Conservation (phyloP, 306 rosid species). For the Corylus americana region DNA sequence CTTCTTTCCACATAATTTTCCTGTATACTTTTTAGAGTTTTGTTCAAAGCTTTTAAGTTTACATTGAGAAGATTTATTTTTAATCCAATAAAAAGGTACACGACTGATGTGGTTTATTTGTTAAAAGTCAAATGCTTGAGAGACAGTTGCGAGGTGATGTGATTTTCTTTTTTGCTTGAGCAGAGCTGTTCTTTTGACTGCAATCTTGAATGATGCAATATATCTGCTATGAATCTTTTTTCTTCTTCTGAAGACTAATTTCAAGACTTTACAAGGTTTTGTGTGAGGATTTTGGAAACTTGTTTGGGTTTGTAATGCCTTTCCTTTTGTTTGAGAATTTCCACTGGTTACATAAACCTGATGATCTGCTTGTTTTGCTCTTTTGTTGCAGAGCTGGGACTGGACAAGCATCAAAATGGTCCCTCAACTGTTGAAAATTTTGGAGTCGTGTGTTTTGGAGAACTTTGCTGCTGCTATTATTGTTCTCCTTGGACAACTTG, state of each 20-base stretch:
- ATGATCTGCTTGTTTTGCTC: constrained; percentile 24
- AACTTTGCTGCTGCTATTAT: constrained; percentile 45
- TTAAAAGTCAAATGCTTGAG: background rate
- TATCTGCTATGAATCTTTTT: background rate
- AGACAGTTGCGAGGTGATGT: background rate
- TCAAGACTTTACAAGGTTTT: background rate
- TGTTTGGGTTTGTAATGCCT: constrained; percentile 3
- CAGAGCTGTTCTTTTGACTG: background rate
- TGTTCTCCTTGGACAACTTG: constrained; percentile 85
- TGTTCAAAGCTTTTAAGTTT: background rate
- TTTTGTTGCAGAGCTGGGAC: constrained; percentile 70
- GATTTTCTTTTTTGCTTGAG: constrained; percentile 2
- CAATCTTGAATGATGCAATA: background rate
- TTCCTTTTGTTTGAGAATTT: background rate
- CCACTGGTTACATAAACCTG: constrained; percentile 10
- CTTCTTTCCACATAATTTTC: background rate
- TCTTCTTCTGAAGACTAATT: background rate
- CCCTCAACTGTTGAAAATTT: constrained; percentile 55
- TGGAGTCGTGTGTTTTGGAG: constrained; percentile 52
- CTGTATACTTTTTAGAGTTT: background rate
- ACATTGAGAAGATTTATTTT: background rate
- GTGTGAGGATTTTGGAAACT: constrained; percentile 1
- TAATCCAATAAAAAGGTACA: background rate
- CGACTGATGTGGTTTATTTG: background rate
- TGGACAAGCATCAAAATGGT: constrained; percentile 59